phyloP scores from a whole-genome alignment of 2,329 filamentous ascomycete species.

The Plenodomus lindquistii region DNA sequence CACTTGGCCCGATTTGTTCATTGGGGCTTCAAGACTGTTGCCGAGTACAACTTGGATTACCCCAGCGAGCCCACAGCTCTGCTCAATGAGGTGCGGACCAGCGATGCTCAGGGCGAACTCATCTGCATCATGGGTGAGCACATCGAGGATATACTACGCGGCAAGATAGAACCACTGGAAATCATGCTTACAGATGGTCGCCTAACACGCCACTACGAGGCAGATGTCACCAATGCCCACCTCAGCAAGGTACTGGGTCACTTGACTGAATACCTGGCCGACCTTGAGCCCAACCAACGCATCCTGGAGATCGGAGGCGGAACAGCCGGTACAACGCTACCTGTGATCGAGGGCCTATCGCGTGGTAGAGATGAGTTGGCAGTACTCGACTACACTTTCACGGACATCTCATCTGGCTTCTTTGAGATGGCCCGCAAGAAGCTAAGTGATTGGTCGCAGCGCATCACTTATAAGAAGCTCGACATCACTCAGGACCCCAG shows the following conservation, averaged over 20 bases:
- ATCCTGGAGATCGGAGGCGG: conserved; percentile 7
- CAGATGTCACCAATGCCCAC: conserved; percentile 1
- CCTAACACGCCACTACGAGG: conserved; percentile 3
- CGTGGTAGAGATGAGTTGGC: too few relatives aligned
- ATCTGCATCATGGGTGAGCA: too few relatives aligned
- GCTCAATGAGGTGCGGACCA: too few relatives aligned
- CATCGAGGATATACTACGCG: conserved; percentile 4
- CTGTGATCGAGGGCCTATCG: too few relatives aligned
- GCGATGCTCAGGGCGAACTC: too few relatives aligned
- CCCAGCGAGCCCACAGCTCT: too few relatives aligned
- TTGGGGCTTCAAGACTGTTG: too few relatives aligned
- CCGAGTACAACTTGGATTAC: too few relatives aligned
- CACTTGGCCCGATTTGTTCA: too few relatives aligned
- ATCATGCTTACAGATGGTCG: conserved; percentile 9
- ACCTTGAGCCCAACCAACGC: conserved; percentile 1
- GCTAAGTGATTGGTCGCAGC: background rate
- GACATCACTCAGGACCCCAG: conserved; percentile 6
- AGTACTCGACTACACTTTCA: background rate
- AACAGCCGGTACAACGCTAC: conserved; percentile 4
- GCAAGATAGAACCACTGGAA: conserved; percentile 5
- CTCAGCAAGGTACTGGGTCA: background rate
- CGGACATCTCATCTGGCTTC: background rate
- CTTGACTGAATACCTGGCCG: background rate
- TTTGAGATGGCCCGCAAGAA: background rate
- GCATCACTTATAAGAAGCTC: background rate